Base-by-base conservation (phyloP, 331 rosid species). In the Quercus lobata region DNA sequence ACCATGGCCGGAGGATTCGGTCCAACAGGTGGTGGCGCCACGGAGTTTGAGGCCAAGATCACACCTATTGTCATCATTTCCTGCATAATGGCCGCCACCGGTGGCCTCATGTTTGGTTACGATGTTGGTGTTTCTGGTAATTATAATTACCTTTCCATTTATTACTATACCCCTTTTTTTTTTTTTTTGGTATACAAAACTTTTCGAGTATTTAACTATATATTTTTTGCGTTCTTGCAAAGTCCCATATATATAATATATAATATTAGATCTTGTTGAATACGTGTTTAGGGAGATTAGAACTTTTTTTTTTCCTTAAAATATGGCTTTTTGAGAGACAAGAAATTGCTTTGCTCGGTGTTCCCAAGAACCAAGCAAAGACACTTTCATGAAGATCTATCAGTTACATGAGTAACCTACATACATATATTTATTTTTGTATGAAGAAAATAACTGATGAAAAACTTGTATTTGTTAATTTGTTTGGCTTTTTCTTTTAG, bases 81-180 rank as follows among this genome's bases (percentile, higher is more conserved):
- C n/a, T 88, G 92, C 69, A 73, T 88, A 19, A 84, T 84, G 90
- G 92, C 90, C 0, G 85, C 92, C 30, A 88, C 92, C 49, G 92
- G 92, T 3, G 92, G 92, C 46, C 91, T 88, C 80, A 88, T 88
- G 91, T 88, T 88, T 57, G 91, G 91, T 30, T 88, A 88, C 81
- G 92, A 88, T n/a, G 69, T 88, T 11, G 92, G 92, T 12, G 65
- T 88, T 76, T 88, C 92, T 29, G 92, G 89, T 49, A 49, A 49
- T 49, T 49, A 11, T 49, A 12, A 49, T 49, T 49, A 49, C 49
- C 14, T 41, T 41, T 41, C 49, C 49, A 41, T 41, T 41, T 41
- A 41, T 41, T 41, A 9, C 49, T 9, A 9, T 41, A 41, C 14
- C 46, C 1, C 2, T 0, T 2, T 41, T 2, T 37, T 7, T 37